Evolutionary conservation across 1,139 yeast genomes (phyloP).

Genomic region (Taphrina pruni): DNA sequence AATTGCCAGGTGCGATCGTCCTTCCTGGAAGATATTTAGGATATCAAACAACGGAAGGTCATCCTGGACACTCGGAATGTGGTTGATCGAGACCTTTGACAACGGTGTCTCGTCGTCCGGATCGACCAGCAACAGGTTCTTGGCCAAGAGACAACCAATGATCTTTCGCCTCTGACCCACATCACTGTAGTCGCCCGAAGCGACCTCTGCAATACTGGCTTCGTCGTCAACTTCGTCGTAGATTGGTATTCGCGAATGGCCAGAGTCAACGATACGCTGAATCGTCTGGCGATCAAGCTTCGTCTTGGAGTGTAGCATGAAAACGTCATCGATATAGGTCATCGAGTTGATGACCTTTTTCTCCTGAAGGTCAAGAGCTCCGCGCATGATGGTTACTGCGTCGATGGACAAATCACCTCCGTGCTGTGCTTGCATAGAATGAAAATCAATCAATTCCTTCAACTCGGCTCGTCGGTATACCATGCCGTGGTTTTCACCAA

Average conservation of each 20-base stretch:
- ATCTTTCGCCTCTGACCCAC: constrained; percentile 23
- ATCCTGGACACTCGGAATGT: constrained; percentile 38
- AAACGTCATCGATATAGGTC: constrained; percentile 40
- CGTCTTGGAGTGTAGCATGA: constrained; percentile 37
- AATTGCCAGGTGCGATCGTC: constrained; percentile 41
- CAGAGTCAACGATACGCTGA: constrained; percentile 27
- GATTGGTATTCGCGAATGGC: constrained; percentile 40
- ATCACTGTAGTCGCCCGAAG: constrained; percentile 14
- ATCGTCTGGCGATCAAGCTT: constrained; percentile 32
- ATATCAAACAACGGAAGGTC: constrained; percentile 36
- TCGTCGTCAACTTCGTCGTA: constrained; percentile 25
- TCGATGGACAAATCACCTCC: constrained; percentile 41
- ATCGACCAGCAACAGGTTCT: constrained; percentile 38
- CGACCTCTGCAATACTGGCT: constrained; percentile 22
- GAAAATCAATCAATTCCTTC: constrained; percentile 38
- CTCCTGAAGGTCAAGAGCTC: constrained; percentile 41
- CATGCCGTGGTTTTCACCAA: constrained; percentile 40
- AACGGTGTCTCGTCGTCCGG: constrained; percentile 40
- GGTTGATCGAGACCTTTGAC: constrained; percentile 29
- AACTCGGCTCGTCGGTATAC: constrained; percentile 39
- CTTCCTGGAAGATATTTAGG: constrained; percentile 36
- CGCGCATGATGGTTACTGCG: constrained; percentile 43
- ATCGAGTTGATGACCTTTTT: constrained; percentile 38
- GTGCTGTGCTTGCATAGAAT: constrained; percentile 36
- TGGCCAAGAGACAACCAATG: constrained; percentile 40